phyloP scores from a whole-genome alignment of 305 asterid genomes.

The Petunia hybrid region DNA sequence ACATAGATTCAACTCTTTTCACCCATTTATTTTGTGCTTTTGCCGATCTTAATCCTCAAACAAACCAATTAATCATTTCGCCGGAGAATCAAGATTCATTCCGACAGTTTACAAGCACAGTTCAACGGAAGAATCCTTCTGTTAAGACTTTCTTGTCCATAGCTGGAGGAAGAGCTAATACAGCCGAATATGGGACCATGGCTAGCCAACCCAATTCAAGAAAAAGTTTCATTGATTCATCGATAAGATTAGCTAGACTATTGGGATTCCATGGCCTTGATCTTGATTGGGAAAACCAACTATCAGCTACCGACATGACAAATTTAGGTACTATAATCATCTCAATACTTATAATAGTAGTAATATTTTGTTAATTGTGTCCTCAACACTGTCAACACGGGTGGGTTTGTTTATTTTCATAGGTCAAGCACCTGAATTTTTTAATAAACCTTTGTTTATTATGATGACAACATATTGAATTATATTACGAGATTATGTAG shows the following conservation, averaged over 20 bases:
- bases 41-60: constrained; percentile 45
- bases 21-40: constrained; percentile 53
- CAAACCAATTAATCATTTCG: constrained; percentile 41
- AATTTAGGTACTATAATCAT: constrained; percentile 28
- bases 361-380: too few relatives aligned
- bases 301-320: constrained; percentile 37
- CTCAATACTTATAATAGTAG: too few relatives aligned
- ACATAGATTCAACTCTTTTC: constrained; percentile 40
- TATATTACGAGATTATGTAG: too few relatives aligned
- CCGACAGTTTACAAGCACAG: constrained; percentile 43
- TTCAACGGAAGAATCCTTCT: constrained; percentile 36
- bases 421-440: too few relatives aligned
- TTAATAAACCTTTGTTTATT: too few relatives aligned
- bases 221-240: constrained; percentile 46
- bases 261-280: constrained; percentile 44
- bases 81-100: constrained; percentile 45
- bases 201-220: constrained; percentile 40
- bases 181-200: constrained; percentile 34
- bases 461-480: too few relatives aligned
- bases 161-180: constrained; percentile 43
- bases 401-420: too few relatives aligned
- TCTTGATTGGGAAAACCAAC: constrained; percentile 49
- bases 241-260: constrained; percentile 43
- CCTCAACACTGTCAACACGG: too few relatives aligned
- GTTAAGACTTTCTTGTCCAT: constrained; percentile 51